These are phyloP conservation scores for Colletotrichum musae DNA, from an alignment of 2,329 filamentous ascomycete genomes.

Conservation along the genomic window DNA sequence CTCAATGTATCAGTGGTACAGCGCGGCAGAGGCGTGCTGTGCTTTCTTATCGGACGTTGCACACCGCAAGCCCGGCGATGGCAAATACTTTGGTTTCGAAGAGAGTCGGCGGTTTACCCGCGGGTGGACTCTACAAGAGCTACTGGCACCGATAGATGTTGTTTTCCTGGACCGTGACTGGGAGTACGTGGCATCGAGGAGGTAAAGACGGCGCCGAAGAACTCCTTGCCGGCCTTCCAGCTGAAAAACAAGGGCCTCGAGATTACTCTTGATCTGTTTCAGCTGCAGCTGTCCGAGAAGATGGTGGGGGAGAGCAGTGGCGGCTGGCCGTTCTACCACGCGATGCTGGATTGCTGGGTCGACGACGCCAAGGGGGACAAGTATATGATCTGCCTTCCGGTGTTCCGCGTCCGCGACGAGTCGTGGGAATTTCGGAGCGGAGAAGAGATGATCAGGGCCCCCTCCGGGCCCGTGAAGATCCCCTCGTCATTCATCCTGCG, in stretches of 20 bases:
- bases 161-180: constrained; percentile 43
- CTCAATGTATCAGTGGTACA: constrained; percentile 50
- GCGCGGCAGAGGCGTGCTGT: constrained; percentile 49
- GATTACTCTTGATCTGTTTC: not conserved
- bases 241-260: constrained; percentile 3
- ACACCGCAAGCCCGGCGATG: not conserved
- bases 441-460: too few species aligned
- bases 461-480: too few species aligned
- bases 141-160: constrained; percentile 41
- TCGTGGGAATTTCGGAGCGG: too few species aligned
- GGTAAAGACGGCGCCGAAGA: too few species aligned
- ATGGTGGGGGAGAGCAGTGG: not conserved
- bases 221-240: not conserved
- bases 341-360: not conserved
- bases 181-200: constrained; percentile 41
- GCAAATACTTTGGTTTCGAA: constrained; percentile 20
- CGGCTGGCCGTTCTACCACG: not conserved
- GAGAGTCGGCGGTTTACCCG: constrained; percentile 20
- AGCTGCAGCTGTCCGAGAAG: not conserved
- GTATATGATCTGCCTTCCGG: too few species aligned
- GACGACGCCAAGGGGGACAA: too few species aligned
- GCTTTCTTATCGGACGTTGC: constrained; percentile 49
- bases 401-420: too few species aligned
- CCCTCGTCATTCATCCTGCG: too few species aligned
- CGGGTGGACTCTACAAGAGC: constrained; percentile 33